Evolutionary conservation across 345 rosid genomes (phyloP).

Genomic region (Populus alba): DNA sequence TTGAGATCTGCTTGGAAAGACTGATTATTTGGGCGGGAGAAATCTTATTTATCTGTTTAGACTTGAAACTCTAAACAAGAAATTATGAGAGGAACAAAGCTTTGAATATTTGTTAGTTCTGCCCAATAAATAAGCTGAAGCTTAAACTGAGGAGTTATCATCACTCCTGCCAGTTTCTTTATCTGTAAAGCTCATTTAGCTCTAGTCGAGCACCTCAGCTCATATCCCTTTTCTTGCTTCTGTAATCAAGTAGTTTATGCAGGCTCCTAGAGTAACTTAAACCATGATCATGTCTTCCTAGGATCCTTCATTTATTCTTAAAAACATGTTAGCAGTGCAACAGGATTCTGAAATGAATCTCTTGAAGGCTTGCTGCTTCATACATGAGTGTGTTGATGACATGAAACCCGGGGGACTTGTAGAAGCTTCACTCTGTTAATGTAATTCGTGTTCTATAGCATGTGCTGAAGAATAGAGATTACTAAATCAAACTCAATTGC

Average conservation of each 20-base stretch:
- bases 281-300: not conserved
- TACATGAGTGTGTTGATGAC: too few relatives aligned
- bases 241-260: not conserved
- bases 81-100: conserved; percentile 12
- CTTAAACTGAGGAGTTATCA: not conserved
- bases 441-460: too few relatives aligned
- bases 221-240: not conserved
- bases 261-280: too few relatives aligned
- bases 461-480: too few relatives aligned
- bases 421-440: too few relatives aligned
- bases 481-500: too few relatives aligned
- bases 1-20: conserved; percentile 24
- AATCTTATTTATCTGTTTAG: conserved; percentile 3
- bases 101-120: conserved; percentile 2
- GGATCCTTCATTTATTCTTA: not conserved
- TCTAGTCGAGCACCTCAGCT: not conserved
- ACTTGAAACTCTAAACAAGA: not conserved
- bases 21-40: conserved; percentile 13
- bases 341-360: too few relatives aligned
- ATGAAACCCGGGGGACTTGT: too few relatives aligned
- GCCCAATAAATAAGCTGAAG: not conserved
- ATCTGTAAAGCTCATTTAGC: not conserved
- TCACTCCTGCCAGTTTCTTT: not conserved
- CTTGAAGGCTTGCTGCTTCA: too few relatives aligned
- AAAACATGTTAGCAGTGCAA: too few relatives aligned